phyloP scores from a whole-genome alignment of 352 stramenopile species.

The Aphanomyces cochlioides region DNA sequence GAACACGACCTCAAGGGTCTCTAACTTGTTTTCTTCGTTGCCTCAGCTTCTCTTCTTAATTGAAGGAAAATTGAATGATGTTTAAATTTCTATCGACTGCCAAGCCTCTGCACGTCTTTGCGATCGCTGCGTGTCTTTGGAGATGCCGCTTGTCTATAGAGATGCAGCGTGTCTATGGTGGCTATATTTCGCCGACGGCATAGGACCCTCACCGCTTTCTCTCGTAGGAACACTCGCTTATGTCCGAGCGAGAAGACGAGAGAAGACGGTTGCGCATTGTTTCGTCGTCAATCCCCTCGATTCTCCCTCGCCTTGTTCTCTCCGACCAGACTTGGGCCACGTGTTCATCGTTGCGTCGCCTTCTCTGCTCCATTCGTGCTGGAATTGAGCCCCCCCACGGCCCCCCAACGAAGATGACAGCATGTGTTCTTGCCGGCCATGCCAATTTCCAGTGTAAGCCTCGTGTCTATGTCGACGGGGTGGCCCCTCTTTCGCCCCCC shows the following conservation, averaged over 20 bases:
- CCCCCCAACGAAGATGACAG: not conserved
- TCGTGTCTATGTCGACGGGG: conserved; percentile 13
- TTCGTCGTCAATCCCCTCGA: too few relatives aligned
- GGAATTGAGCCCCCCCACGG: not conserved
- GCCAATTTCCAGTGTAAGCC: not conserved
- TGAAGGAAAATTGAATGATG: not conserved
- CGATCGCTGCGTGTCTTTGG: conserved; percentile 1
- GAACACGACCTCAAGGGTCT: conserved; percentile 5
- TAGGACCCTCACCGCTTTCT: too few relatives aligned
- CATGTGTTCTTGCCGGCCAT: not conserved
- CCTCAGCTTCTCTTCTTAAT: not conserved
- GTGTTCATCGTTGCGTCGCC: too few relatives aligned
- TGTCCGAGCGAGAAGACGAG: too few relatives aligned
- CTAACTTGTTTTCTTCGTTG: not conserved
- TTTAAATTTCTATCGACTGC: not conserved
- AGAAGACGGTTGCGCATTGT: too few relatives aligned
- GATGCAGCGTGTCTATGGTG: too few relatives aligned
- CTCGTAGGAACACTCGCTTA: too few relatives aligned
- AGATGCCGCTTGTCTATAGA: not conserved
- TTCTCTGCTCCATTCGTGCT: too few relatives aligned
- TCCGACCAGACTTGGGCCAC: too few relatives aligned
- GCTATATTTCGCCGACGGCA: too few relatives aligned
- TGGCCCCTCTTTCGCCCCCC: not conserved
- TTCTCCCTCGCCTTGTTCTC: too few relatives aligned
- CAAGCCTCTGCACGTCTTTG: not conserved